phyloP scores from a whole-genome alignment of 164 flowering plant species.

The Vitis riparia region DNA sequence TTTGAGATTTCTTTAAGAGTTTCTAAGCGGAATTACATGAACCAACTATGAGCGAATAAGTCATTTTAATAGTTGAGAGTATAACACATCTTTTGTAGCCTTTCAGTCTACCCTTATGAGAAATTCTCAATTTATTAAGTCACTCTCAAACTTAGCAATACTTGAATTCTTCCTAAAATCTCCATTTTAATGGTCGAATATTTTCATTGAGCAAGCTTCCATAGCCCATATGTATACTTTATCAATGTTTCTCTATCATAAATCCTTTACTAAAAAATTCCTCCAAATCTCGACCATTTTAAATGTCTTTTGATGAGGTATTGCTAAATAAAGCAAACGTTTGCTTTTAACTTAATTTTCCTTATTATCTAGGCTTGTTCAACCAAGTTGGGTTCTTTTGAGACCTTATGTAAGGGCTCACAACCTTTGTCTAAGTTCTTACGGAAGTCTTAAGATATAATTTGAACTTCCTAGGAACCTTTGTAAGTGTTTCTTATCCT shows the following conservation, averaged over 20 bases:
- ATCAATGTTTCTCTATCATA: background rate
- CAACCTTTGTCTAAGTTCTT: background rate
- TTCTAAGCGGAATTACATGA: too few relatives aligned
- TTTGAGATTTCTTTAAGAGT: too few relatives aligned
- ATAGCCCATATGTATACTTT: background rate
- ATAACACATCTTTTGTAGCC: too few relatives aligned
- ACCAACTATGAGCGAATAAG: too few relatives aligned
- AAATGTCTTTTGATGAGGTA: background rate
- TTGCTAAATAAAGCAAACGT: background rate
- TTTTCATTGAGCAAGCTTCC: background rate
- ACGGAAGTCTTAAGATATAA: background rate
- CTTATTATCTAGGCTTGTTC: background rate
- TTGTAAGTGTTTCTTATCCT: background rate
- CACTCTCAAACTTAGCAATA: constrained; percentile 5
- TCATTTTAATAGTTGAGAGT: too few relatives aligned
- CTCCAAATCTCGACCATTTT: constrained; percentile 10
- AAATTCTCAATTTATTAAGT: background rate
- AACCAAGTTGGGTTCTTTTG: background rate
- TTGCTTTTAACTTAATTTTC: background rate
- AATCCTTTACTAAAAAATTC: constrained; percentile 4
- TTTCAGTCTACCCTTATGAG: background rate
- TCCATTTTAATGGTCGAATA: constrained; percentile 8
- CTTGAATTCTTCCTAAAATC: background rate
- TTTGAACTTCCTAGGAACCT: background rate
- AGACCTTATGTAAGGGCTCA: background rate